Conservation (phyloP, 2,329 filamentous ascomycete species). For the Bipolaris zeicola region DNA sequence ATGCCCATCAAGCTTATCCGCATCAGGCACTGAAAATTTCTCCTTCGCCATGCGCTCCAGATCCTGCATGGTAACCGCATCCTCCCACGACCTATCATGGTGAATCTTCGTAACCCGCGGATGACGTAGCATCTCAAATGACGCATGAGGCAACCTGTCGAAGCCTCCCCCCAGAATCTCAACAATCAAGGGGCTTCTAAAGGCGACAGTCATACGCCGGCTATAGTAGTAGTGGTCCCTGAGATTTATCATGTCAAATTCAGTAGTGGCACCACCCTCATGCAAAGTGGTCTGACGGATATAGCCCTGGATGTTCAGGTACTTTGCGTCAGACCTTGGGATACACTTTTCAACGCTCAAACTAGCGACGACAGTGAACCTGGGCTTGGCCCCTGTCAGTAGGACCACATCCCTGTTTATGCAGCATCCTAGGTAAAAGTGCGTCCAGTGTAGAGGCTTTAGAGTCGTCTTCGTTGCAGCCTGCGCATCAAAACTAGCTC, state of each 20-base stretch:
- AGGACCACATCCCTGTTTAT: constrained; percentile 67
- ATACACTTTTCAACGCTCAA: constrained; percentile 55
- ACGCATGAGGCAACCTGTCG: constrained; percentile 70
- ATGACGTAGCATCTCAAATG: constrained; percentile 77
- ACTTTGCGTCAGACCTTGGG: constrained; percentile 51
- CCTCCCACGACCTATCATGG: constrained; percentile 71
- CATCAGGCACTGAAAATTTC: constrained; percentile 49
- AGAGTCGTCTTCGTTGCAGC: constrained; percentile 64
- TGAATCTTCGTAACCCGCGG: constrained; percentile 78
- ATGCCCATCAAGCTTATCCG: constrained; percentile 34
- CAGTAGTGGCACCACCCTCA: constrained; percentile 24
- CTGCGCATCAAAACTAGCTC: constrained; percentile 71
- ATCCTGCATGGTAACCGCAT: constrained; percentile 71
- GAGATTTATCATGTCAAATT: constrained; percentile 31
- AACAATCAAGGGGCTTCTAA: constrained; percentile 74
- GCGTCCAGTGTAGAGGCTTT: constrained; percentile 70
- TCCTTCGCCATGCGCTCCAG: constrained; percentile 69
- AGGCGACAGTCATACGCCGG: constrained; percentile 58
- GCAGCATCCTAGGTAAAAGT: constrained; percentile 80
- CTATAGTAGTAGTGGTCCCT: constrained; percentile 19
- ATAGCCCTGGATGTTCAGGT: constrained; percentile 51
- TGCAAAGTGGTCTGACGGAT: constrained; percentile 41
- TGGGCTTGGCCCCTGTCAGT: constrained; percentile 59
- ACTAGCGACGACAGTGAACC: constrained; percentile 69
- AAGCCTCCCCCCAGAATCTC: constrained; percentile 83